These are phyloP conservation scores for Fraxinus xanthoxyloides DNA, from an alignment of 305 asterid genomes.

Conservation along the genomic window DNA sequence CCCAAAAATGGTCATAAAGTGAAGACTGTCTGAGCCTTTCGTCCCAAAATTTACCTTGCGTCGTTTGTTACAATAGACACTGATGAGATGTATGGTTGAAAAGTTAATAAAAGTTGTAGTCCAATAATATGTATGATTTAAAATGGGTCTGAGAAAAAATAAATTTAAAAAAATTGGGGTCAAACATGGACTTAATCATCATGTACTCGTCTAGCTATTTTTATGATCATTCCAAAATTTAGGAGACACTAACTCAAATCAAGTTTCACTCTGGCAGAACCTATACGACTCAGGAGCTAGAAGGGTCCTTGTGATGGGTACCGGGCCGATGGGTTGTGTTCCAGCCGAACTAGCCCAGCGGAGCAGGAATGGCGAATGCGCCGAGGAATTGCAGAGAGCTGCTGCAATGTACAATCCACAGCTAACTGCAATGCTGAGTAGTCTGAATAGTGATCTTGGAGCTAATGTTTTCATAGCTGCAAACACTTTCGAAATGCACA, in stretches of 20 bases:
- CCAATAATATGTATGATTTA: too few species aligned
- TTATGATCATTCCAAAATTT: neutral
- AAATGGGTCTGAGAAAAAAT: neutral
- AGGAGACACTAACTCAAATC: neutral
- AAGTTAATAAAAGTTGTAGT: neutral
- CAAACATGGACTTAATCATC: neutral
- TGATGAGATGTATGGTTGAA: neutral
- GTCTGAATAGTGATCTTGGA: slow-evolving; percentile 27
- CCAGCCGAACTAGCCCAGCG: slow-evolving; percentile 37
- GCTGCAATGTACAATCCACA: slow-evolving; percentile 31
- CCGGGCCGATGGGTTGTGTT: slow-evolving; percentile 45
- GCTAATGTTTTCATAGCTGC: slow-evolving; percentile 36
- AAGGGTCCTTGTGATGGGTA: slow-evolving; percentile 33
- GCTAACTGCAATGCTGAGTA: slow-evolving; percentile 21
- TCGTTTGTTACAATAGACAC: neutral
- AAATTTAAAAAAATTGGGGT: neutral
- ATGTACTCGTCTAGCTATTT: neutral
- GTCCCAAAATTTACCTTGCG: neutral
- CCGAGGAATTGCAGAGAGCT: slow-evolving; percentile 29
- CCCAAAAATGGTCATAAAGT: neutral
- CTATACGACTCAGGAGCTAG: slow-evolving; percentile 31
- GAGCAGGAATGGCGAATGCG: slow-evolving; percentile 33
- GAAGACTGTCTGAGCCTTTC: neutral
- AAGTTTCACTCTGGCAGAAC: slow-evolving; percentile 17
- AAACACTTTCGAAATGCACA: slow-evolving; percentile 28